Percentiles rank a stretch among this genome's conserved stretches.
These are phyloP conservation scores for Gentiana macrophylla DNA, from an alignment of 257 asterid species.

Conservation along the genomic window DNA sequence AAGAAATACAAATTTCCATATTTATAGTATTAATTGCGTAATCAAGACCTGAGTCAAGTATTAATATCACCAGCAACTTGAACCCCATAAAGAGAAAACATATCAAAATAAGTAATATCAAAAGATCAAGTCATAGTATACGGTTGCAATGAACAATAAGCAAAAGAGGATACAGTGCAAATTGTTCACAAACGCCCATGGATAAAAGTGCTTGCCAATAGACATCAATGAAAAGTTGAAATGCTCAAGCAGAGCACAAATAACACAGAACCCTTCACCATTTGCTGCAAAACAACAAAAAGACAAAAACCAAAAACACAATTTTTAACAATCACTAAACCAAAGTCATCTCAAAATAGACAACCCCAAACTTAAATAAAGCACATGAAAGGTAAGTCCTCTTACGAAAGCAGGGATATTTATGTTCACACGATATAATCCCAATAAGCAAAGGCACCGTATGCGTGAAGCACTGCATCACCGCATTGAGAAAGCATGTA, in stretches of 20 bases:
- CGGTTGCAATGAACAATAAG: not conserved
- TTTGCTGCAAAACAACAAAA: slow-evolving; percentile 32
- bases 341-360: not conserved
- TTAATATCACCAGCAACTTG: no score
- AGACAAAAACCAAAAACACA: not conserved
- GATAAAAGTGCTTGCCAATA: not conserved
- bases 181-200: not conserved
- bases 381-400: not conserved
- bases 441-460: slow-evolving; percentile 69
- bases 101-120: not conserved
- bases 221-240: slow-evolving; percentile 28
- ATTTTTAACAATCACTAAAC: not conserved
- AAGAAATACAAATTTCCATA: slow-evolving; percentile 24
- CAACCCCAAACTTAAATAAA: not conserved
- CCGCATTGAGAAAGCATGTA: slow-evolving; percentile 79
- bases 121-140: not conserved
- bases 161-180: not conserved
- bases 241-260: slow-evolving; percentile 46
- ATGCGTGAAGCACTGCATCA: slow-evolving; percentile 79
- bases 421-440: slow-evolving; percentile 23
- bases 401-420: slow-evolving; percentile 35
- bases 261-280: slow-evolving; percentile 30
- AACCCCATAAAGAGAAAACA: not conserved
- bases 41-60: no score
- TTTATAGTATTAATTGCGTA: no score